A percentile compares a stretch with the other conserved stretches of the same genome.
phyloP scores from a whole-genome alignment of 306 rosid species.

The Cyamopsis tetragonoloba region DNA sequence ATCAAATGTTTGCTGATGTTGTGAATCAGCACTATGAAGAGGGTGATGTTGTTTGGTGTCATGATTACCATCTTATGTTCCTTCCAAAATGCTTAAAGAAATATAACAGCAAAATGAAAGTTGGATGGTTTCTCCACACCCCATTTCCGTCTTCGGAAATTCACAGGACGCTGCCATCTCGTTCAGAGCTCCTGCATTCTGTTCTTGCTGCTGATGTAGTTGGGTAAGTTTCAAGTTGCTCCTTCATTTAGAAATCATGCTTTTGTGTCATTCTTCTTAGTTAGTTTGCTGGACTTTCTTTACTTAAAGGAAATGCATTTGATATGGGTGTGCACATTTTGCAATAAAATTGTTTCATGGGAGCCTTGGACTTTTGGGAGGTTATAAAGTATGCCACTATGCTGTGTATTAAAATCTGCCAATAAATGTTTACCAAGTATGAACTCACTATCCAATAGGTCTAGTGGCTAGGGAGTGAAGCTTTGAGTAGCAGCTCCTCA shows the following conservation, averaged over 20 bases:
- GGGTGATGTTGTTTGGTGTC: constrained; percentile 97
- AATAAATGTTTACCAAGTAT: not conserved
- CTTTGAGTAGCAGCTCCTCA: too few species aligned
- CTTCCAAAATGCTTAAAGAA: constrained; percentile 86
- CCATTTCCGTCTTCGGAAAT: constrained; percentile 96
- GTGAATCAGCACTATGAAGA: constrained; percentile 72
- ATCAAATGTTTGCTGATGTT: constrained; percentile 88
- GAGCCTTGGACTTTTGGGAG: not conserved
- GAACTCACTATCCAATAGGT: too few species aligned
- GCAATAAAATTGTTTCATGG: not conserved
- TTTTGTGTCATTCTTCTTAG: not conserved
- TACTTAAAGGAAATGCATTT: not conserved
- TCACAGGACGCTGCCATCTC: constrained; percentile 84
- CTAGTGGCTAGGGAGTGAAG: too few species aligned
- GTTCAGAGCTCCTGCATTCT: constrained; percentile 74
- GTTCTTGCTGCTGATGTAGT: constrained; percentile 94
- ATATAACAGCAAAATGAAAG: constrained; percentile 67
- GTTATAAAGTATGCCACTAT: not conserved
- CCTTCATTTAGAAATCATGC: not conserved
- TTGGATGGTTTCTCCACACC: constrained; percentile 95
- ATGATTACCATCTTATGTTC: constrained; percentile 93
- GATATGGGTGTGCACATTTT: not conserved
- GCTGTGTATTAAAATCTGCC: not conserved
- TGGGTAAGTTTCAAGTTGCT: constrained; percentile 51
- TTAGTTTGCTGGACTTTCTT: not conserved